These are phyloP conservation scores for Vinca minor DNA, from an alignment of 257 asterid species.

Conservation along the genomic window DNA sequence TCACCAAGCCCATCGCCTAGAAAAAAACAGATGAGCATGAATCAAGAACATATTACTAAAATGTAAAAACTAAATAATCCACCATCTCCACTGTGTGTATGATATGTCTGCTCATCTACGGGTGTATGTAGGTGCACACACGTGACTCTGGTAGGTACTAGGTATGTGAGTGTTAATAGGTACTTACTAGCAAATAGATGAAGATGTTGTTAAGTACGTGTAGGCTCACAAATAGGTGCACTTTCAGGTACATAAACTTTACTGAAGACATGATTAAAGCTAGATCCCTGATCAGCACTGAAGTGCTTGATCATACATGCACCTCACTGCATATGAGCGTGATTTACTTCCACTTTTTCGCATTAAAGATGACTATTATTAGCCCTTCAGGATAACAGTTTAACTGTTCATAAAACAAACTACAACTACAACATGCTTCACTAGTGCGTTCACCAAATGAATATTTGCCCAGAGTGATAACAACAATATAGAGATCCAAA, in stretches of 20 bases:
- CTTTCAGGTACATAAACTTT: not conserved
- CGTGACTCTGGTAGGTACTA: not conserved
- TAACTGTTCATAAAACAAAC: not conserved
- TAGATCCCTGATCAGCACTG: not conserved
- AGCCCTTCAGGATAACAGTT: not conserved
- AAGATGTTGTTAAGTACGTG: not conserved
- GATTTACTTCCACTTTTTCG: not conserved
- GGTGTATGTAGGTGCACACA: not conserved
- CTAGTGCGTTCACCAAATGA: not conserved
- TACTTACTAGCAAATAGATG: not conserved
- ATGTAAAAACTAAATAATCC: not conserved
- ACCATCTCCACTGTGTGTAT: not conserved
- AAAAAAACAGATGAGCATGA: not conserved
- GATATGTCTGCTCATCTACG: not conserved
- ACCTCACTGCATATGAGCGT: not conserved
- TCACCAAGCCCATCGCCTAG: conserved; percentile 98
- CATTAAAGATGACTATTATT: not conserved
- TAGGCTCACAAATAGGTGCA: not conserved
- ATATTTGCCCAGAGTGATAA: not conserved
- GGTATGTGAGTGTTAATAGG: not conserved
- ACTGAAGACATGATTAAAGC: not conserved
- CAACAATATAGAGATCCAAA: not conserved
- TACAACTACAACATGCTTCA: not conserved
- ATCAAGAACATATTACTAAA: not conserved
- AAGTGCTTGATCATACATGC: not conserved